Conservation (phyloP, 352 stramenopile genomes). For the Phytophthora pseudosyringae region DNA sequence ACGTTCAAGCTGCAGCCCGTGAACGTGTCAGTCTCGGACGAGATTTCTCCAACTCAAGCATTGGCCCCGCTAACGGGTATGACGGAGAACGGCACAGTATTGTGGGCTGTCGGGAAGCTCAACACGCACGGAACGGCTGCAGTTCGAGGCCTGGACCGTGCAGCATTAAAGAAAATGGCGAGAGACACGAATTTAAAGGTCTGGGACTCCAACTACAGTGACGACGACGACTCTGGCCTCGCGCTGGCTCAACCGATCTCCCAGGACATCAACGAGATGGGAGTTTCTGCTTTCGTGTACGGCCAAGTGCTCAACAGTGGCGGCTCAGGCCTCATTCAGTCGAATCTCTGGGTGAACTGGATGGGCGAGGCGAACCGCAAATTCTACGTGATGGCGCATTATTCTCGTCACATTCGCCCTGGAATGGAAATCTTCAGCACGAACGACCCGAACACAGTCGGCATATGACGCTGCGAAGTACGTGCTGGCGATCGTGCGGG, state of each 20-base stretch:
- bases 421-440: neutral
- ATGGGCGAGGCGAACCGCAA: slow-evolving; percentile 47
- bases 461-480: neutral
- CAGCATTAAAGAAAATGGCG: neutral
- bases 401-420: slow-evolving; percentile 50
- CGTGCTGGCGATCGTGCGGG: neutral
- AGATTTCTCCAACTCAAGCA: slow-evolving; percentile 13
- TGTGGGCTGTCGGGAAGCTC: slow-evolving; percentile 37
- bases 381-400: slow-evolving; percentile 54
- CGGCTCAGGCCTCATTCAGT: slow-evolving; percentile 47
- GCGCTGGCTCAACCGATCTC: slow-evolving; percentile 49
- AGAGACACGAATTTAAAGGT: neutral
- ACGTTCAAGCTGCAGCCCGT: slow-evolving; percentile 23
- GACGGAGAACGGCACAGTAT: neutral
- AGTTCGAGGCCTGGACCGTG: slow-evolving; percentile 10
- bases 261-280: slow-evolving; percentile 54
- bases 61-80: neutral
- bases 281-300: slow-evolving; percentile 54
- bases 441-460: neutral
- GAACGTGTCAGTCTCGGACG: neutral
- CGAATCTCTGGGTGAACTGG: slow-evolving; percentile 39
- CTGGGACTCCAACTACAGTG: slow-evolving; percentile 52
- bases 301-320: slow-evolving; percentile 48
- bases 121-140: slow-evolving; percentile 49
- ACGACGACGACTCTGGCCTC: slow-evolving; percentile 41